A percentile compares a stretch with the other conserved stretches of the same genome.
Conservation (phyloP, 1,284 basidiomycete genomes). For the Ceratobasidium sp. region DNA sequence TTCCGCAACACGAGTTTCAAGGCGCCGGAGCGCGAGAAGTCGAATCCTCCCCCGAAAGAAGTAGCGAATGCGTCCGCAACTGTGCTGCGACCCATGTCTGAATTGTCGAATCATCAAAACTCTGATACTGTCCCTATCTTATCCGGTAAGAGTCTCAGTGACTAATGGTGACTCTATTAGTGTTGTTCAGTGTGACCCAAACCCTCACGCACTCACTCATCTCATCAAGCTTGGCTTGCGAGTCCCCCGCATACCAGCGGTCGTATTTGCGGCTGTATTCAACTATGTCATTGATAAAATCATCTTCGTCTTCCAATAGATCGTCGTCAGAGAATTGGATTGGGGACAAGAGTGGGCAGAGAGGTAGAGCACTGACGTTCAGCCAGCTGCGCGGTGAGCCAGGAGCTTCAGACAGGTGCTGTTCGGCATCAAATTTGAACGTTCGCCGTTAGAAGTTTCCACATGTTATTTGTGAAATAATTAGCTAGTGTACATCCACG, state of each 20-base stretch:
- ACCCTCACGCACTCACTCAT: constrained; percentile 2
- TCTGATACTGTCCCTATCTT: constrained; percentile 30
- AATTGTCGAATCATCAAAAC: constrained; percentile 41
- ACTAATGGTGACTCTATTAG: constrained; percentile 2
- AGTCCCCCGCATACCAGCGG: constrained; percentile 29
- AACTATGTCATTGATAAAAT: neutral
- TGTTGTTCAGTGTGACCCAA: neutral
- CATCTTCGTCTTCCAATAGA: neutral
- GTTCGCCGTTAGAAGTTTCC: neutral
- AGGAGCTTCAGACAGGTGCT: neutral
- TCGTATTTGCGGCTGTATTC: constrained; percentile 34
- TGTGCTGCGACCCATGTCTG: constrained; percentile 23
- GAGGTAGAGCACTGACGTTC: neutral
- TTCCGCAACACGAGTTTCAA: constrained; percentile 11
- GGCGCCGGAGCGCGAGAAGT: constrained; percentile 11
- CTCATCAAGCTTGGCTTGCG: neutral
- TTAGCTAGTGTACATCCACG: too few species aligned
- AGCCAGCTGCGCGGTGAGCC: constrained; percentile 1
- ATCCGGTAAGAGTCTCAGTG: constrained; percentile 1
- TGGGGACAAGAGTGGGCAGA: neutral
- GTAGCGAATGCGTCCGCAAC: constrained; percentile 32
- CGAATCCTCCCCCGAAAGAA: constrained; percentile 14
- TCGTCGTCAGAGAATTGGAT: neutral
- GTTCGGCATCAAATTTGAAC: too few species aligned
- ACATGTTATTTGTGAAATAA: neutral